These are phyloP conservation scores for Coelastrella sp. DNA, from an alignment of 139 green algal genomes.

Conservation along the genomic window DNA sequence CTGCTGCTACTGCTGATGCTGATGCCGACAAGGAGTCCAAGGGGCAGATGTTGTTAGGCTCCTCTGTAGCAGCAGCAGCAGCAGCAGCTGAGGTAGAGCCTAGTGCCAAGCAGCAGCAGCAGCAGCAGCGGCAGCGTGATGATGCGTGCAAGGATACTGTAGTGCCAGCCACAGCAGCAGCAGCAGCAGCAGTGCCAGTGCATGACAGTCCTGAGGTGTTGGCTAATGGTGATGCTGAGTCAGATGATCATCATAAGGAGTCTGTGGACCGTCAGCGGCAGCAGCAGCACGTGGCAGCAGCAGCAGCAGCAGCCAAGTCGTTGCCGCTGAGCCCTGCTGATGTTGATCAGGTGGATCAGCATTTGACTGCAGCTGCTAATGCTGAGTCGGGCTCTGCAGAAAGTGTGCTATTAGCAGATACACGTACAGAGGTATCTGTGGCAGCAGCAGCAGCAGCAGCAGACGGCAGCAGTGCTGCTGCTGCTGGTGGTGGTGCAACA, in stretches of 20 bases:
- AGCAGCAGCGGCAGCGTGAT: no score
- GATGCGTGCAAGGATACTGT: not conserved
- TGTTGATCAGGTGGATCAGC: not conserved
- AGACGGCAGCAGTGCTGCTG: not conserved
- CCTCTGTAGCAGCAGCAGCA: constrained; percentile 8
- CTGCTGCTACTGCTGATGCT: not conserved
- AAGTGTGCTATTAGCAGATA: no score
- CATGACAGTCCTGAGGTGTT: no score
- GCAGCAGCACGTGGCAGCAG: not conserved
- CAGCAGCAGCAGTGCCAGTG: constrained; percentile 28
- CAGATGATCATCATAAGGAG: no score
- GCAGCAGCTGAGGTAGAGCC: not conserved
- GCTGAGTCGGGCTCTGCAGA: no score
- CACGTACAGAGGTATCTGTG: no score
- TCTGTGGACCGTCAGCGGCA: not conserved
- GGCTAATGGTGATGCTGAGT: no score
- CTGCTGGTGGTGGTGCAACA: not conserved
- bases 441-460: constrained; percentile 12
- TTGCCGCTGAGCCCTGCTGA: not conserved
- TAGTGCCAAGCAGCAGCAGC: not conserved
- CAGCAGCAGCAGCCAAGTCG: not conserved
- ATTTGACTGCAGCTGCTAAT: not conserved
- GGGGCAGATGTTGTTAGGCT: no score
- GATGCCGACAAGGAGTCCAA: not conserved
- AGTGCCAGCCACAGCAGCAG: constrained; percentile 4